A percentile compares a stretch with the other conserved stretches of the same genome.
Evolutionary conservation across 2,329 filamentous ascomycete genomes (phyloP).

Genomic region (Domatiomyces globalis): DNA sequence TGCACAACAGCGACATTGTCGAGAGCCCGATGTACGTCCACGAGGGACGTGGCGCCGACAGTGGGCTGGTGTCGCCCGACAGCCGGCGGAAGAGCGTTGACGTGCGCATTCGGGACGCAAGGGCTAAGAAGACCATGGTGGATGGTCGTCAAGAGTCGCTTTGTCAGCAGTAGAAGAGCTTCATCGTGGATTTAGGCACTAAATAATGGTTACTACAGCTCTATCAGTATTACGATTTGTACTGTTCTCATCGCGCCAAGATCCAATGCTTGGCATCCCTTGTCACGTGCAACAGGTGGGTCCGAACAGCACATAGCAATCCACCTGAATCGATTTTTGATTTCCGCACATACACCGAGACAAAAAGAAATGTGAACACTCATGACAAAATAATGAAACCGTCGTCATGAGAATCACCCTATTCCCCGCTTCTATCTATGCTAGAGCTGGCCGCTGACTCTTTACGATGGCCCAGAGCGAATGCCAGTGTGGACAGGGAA

Average conservation of each 20-base stretch:
- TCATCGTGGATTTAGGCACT: too few species aligned
- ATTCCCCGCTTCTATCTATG: conserved; percentile 42
- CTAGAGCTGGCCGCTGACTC: conserved; percentile 51
- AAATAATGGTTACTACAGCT: too few species aligned
- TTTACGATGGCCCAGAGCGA: conserved; percentile 38
- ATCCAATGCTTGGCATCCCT: too few species aligned
- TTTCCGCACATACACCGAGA: not conserved
- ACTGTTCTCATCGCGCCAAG: too few species aligned
- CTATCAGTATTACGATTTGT: too few species aligned
- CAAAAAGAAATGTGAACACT: not conserved
- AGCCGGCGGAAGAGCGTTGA: not conserved
- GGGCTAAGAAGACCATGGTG: not conserved
- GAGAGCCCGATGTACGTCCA: not conserved
- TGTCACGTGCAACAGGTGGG: too few species aligned
- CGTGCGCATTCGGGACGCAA: not conserved
- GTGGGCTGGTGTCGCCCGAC: not conserved
- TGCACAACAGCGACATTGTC: not conserved
- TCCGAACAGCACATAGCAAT: too few species aligned
- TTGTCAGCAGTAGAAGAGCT: not conserved
- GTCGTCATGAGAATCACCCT: not conserved
- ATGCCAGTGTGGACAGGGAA: conserved; percentile 56
- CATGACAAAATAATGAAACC: not conserved
- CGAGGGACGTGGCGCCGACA: not conserved
- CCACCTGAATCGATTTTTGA: not conserved
- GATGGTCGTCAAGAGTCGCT: not conserved